Conservation (phyloP, 164 flowering plant genomes). For the Stephania cephalantha region DNA sequence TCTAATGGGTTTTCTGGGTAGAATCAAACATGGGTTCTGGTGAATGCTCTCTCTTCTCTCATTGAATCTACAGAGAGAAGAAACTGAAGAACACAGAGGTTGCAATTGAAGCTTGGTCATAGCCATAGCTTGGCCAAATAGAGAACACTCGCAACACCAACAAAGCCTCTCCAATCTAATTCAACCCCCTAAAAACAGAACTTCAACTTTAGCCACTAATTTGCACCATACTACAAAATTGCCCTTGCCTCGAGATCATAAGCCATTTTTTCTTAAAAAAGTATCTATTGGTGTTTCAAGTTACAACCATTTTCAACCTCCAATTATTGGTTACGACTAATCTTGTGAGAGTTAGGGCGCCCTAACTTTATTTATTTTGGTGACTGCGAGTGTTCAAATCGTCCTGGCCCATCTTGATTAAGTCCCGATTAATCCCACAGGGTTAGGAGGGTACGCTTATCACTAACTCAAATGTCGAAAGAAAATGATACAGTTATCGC, state of each 20-base stretch:
- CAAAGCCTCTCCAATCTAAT: not conserved
- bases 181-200: not conserved
- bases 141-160: not conserved
- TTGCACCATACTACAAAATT: constrained; percentile 2
- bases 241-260: not conserved
- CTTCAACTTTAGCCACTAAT: not conserved
- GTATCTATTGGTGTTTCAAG: too few relatives aligned
- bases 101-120: constrained; percentile 22
- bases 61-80: constrained; percentile 12
- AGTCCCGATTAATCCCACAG: too few relatives aligned
- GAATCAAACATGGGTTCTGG: constrained; percentile 19
- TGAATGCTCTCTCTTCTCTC: constrained; percentile 2
- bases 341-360: too few relatives aligned
- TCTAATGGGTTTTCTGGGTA: not conserved
- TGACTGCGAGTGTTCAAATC: too few relatives aligned
- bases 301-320: too few relatives aligned
- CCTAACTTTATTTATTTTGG: too few relatives aligned
- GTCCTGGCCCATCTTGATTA: too few relatives aligned
- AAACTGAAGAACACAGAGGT: constrained; percentile 17
- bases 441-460: too few relatives aligned
- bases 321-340: too few relatives aligned
- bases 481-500: too few relatives aligned
- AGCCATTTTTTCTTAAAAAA: too few relatives aligned
- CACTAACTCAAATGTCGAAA: too few relatives aligned
- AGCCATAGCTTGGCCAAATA: constrained; percentile 8